Percentiles rank a stretch among this genome's conserved stretches.
These are phyloP conservation scores for Hypoxylon sp. DNA, from an alignment of 2,329 filamentous ascomycete genomes.

Conservation along the genomic window DNA sequence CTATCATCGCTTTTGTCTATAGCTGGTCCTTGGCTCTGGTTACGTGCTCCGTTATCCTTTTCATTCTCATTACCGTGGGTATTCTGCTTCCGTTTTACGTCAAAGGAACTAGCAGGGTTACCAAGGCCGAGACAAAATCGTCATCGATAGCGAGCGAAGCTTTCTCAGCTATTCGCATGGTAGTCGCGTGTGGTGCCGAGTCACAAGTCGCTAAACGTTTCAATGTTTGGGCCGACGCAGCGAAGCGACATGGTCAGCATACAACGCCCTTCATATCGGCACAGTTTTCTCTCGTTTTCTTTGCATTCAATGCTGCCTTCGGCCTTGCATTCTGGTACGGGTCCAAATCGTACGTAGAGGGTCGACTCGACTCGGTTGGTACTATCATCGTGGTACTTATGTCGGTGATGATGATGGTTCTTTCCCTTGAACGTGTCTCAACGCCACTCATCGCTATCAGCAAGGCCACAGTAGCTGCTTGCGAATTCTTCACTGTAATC, in stretches of 20 bases:
- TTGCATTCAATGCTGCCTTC: conserved; percentile 67
- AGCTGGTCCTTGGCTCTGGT: conserved; percentile 74
- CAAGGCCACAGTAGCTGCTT: conserved; percentile 71
- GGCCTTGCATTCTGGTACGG: conserved; percentile 76
- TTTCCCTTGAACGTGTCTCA: conserved; percentile 70
- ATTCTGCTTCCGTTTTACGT: conserved; percentile 70
- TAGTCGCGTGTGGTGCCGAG: conserved; percentile 75
- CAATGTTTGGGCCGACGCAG: conserved; percentile 68
- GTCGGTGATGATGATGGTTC: conserved; percentile 71
- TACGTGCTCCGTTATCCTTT: conserved; percentile 69
- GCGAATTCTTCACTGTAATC: conserved; percentile 71
- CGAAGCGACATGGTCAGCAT: conserved; percentile 64
- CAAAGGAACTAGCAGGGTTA: conserved; percentile 64
- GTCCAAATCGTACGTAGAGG: conserved; percentile 64
- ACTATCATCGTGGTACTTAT: conserved; percentile 71
- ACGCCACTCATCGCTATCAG: conserved; percentile 71
- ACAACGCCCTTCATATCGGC: conserved; percentile 66
- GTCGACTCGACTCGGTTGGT: conserved; percentile 64
- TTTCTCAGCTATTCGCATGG: conserved; percentile 72
- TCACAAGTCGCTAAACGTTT: conserved; percentile 68
- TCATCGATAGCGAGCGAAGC: conserved; percentile 73
- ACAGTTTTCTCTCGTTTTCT: conserved; percentile 71
- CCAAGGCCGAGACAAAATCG: conserved; percentile 69
- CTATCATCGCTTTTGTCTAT: conserved; percentile 69
- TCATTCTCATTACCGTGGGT: conserved; percentile 66